phyloP scores from a whole-genome alignment of 164 flowering plant genomes.

The Hamamelis virginiana region DNA sequence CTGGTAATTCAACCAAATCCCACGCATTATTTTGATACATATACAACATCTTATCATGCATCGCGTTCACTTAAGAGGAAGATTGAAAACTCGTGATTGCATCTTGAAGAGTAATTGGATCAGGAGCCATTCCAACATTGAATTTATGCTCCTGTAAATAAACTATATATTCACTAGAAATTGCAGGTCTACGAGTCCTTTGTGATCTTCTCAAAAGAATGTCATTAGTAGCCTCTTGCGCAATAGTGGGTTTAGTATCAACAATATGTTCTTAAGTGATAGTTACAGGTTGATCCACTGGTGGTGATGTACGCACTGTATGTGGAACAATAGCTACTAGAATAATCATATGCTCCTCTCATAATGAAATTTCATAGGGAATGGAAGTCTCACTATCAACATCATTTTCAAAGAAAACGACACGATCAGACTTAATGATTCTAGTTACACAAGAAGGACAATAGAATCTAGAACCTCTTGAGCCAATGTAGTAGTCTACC shows the following conservation, averaged over 20 bases:
- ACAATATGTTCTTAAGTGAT: no score
- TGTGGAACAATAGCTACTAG: no score
- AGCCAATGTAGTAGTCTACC: not conserved
- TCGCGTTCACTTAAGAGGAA: not conserved
- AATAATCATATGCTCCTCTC: no score
- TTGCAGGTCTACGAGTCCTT: not conserved
- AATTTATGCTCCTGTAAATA: not conserved
- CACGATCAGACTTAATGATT: not conserved
- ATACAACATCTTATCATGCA: not conserved
- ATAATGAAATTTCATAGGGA: not conserved
- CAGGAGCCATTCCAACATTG: not conserved
- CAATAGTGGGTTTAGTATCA: no score
- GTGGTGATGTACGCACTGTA: no score
- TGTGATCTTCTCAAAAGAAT: not conserved
- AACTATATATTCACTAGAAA: not conserved
- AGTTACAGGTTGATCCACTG: no score
- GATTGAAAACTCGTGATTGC: not conserved
- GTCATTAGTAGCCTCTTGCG: not conserved
- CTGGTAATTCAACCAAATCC: not conserved
- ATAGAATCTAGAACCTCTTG: constrained; percentile 1
- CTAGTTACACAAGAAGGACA: not conserved
- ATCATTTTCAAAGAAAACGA: not conserved
- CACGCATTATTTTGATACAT: constrained; percentile 5
- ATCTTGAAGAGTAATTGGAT: not conserved
- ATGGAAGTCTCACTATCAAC: not conserved